Evolutionary conservation across 805 yeast genomes (phyloP).

Genomic region (Candida broadrunensis): DNA sequence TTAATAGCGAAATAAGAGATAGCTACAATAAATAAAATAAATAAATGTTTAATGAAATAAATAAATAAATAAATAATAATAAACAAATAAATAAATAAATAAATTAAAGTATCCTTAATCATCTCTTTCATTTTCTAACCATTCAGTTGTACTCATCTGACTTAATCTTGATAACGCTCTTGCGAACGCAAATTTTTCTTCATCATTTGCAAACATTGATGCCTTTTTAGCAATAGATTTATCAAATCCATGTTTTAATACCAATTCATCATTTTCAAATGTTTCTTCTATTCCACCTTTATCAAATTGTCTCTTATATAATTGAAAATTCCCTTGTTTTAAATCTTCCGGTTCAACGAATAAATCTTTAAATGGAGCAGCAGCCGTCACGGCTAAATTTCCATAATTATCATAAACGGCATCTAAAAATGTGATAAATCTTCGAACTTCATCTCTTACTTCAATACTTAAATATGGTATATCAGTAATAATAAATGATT

Average conservation of each 20-base stretch:
- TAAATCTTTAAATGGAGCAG: conserved; percentile 76
- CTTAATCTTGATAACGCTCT: conserved; percentile 87
- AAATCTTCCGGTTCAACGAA: conserved; percentile 79
- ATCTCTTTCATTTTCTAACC: conserved; percentile 59
- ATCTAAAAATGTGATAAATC: conserved; percentile 92
- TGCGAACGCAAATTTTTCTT: conserved; percentile 95
- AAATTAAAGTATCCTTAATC: too few relatives aligned
- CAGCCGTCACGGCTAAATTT: conserved; percentile 84
- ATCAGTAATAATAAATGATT: conserved; percentile 84
- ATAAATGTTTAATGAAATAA: too few relatives aligned
- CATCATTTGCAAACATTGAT: conserved; percentile 82
- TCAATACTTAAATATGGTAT: conserved; percentile 81
- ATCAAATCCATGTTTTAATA: conserved; percentile 74
- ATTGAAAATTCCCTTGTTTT: conserved; percentile 43
- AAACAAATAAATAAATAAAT: too few relatives aligned
- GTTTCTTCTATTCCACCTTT: conserved; percentile 35
- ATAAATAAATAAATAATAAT: too few relatives aligned
- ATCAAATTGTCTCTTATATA: conserved; percentile 37
- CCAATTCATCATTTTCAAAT: conserved; percentile 57
- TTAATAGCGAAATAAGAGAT: too few relatives aligned
- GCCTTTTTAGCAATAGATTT: conserved; percentile 69
- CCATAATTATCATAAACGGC: conserved; percentile 94
- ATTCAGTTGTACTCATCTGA: conserved; percentile 91
- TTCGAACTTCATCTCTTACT: conserved; percentile 78
- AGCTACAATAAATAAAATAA: too few relatives aligned